Percentiles rank a stretch among this genome's conserved stretches.
Conservation (phyloP, 2,329 filamentous ascomycete species). For the Raffaelea albimanens region DNA sequence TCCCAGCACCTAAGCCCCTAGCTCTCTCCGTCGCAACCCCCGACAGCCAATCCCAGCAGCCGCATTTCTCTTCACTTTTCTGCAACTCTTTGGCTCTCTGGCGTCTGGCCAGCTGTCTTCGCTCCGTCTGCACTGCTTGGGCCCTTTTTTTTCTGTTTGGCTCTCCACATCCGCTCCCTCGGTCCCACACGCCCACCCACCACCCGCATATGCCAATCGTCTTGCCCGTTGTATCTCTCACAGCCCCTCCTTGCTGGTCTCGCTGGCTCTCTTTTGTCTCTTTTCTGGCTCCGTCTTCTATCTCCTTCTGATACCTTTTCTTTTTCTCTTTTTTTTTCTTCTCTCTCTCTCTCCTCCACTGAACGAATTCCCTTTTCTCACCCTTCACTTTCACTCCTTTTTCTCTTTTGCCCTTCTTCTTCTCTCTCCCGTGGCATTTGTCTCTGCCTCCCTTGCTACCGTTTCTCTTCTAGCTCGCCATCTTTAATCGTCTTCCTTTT, state of each 20-base stretch:
- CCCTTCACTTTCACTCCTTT: not conserved
- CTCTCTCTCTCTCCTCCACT: not conserved
- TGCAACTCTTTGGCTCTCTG: too few relatives aligned
- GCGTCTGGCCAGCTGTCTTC: too few relatives aligned
- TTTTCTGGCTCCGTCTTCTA: not conserved
- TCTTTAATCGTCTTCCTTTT: not conserved
- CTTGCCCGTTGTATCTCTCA: too few relatives aligned
- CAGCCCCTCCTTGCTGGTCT: too few relatives aligned
- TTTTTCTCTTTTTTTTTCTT: not conserved
- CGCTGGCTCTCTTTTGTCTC: too few relatives aligned
- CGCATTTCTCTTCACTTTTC: slow-evolving; percentile 5
- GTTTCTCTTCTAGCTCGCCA: not conserved
- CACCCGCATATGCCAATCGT: too few relatives aligned
- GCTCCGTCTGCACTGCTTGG: not conserved
- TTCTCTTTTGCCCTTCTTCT: not conserved
- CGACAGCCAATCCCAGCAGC: slow-evolving; percentile 10
- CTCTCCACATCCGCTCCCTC: not conserved
- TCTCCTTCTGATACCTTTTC: not conserved
- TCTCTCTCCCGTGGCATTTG: too few relatives aligned
- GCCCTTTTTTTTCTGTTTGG: not conserved
- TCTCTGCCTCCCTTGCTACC: not conserved
- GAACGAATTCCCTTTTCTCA: not conserved
- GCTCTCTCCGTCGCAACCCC: not conserved
- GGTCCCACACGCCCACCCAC: too few relatives aligned
- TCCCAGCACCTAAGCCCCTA: too few relatives aligned